phyloP scores from a whole-genome alignment of 208 protist species.

The Trypanosomatidae sp. region DNA sequence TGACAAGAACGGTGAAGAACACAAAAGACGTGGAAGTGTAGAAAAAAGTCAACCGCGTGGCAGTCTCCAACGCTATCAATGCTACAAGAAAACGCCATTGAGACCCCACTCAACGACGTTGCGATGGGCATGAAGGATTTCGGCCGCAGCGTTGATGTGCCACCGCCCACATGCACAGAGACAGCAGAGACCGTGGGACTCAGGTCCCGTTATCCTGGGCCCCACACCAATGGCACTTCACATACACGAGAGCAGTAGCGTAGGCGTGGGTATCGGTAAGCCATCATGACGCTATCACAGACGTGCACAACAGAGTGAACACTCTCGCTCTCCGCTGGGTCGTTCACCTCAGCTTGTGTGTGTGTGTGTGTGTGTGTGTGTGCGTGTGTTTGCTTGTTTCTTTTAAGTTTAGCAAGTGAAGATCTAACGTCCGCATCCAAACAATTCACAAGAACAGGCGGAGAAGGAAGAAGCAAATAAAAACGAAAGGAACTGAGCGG shows the following conservation, averaged over 20 bases:
- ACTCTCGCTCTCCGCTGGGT: no score
- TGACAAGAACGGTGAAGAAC: not conserved
- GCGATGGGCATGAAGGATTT: not conserved
- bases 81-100: not conserved
- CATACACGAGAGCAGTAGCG: not conserved
- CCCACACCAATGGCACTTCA: not conserved
- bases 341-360: no score
- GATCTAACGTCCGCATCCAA: not conserved
- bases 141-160: not conserved
- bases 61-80: not conserved
- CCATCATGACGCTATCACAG: not conserved
- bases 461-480: not conserved
- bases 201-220: not conserved
- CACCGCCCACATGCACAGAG: not conserved
- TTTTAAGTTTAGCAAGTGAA: not conserved
- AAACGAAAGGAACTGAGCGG: not conserved
- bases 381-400: no score
- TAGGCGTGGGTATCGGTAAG: not conserved
- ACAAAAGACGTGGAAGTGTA: not conserved
- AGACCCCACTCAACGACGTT: not conserved
- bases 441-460: not conserved
- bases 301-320: not conserved
- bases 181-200: not conserved
- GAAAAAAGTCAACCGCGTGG: not conserved
- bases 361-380: no score